phyloP scores from a whole-genome alignment of 2,329 filamentous ascomycete genomes.

The Penicillium sp. region DNA sequence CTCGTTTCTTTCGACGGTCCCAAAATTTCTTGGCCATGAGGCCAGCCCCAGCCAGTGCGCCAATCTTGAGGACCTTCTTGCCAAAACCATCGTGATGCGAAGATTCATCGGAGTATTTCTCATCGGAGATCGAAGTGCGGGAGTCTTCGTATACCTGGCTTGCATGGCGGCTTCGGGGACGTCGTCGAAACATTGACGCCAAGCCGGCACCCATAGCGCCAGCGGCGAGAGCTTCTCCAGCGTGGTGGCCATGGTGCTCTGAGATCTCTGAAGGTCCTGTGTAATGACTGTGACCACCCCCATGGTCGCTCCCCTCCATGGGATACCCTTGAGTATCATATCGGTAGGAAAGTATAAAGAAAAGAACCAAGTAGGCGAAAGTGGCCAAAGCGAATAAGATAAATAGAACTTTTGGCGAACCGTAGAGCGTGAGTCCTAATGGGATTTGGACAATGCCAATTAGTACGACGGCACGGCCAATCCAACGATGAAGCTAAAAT shows the following conservation, averaged over 20 bases:
- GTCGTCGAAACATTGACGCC: constrained; percentile 48
- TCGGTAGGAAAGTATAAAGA: constrained; percentile 75
- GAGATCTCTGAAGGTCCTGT: constrained; percentile 51
- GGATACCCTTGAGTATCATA: constrained; percentile 50
- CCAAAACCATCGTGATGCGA: constrained; percentile 49
- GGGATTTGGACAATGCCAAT: constrained; percentile 84
- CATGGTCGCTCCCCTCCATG: constrained; percentile 53
- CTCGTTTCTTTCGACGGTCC: constrained; percentile 52
- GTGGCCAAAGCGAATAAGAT: constrained; percentile 80
- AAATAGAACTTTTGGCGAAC: constrained; percentile 79
- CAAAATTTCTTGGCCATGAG: constrained; percentile 59
- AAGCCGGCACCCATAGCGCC: constrained; percentile 57
- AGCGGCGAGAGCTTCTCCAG: constrained; percentile 46
- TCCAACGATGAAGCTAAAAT: constrained; percentile 80
- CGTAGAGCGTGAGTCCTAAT: constrained; percentile 84
- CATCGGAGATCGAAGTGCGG: constrained; percentile 60
- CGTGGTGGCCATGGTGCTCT: constrained; percentile 43
- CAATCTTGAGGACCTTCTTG: constrained; percentile 58
- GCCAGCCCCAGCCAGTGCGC: constrained; percentile 60
- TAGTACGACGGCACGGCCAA: constrained; percentile 71
- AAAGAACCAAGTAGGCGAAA: constrained; percentile 66
- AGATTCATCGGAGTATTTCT: constrained; percentile 60
- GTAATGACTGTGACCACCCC: constrained; percentile 57
- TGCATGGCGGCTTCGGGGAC: constrained; percentile 44
- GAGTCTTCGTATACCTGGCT: constrained; percentile 44